These are phyloP conservation scores for Phaeosphaeriaceae sp. DNA, from an alignment of 2,329 filamentous ascomycete genomes.

Conservation along the genomic window DNA sequence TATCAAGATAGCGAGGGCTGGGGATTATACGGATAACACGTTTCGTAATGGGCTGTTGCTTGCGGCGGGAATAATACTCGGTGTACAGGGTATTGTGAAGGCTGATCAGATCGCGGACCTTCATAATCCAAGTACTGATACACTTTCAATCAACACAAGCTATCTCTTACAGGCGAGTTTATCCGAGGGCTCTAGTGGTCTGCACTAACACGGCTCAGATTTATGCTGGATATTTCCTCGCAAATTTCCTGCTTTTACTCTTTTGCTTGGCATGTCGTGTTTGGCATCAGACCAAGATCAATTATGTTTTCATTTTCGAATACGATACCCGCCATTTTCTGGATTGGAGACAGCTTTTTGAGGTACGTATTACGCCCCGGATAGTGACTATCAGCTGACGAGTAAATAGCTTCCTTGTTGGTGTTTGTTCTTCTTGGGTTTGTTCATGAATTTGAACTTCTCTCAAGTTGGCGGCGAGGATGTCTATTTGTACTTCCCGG, in stretches of 20 bases:
- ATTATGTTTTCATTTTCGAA: conserved; percentile 96
- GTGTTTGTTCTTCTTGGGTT: conserved; percentile 75
- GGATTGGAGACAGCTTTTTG: conserved; percentile 86
- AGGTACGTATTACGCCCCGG: conserved; percentile 54
- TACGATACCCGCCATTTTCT: conserved; percentile 85
- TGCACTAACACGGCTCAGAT: conserved; percentile 61
- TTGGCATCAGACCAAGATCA: conserved; percentile 86
- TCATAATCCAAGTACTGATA: conserved; percentile 22
- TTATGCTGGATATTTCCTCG: conserved; percentile 90
- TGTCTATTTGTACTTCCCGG: conserved; percentile 86
- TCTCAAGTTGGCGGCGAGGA: conserved; percentile 66
- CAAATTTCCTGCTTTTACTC: conserved; percentile 78
- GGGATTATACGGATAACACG: conserved; percentile 64
- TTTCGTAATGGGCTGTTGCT: conserved; percentile 63
- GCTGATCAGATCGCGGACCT: conserved; percentile 39
- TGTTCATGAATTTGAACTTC: conserved; percentile 92
- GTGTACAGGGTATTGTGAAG: conserved; percentile 52
- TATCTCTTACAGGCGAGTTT: conserved; percentile 67
- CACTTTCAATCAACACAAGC: conserved; percentile 43
- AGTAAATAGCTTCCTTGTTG: conserved; percentile 74
- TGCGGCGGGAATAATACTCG: conserved; percentile 52
- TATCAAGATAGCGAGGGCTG: conserved; percentile 66
- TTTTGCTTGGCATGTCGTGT: conserved; percentile 85
- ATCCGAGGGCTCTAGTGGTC: conserved; percentile 61
- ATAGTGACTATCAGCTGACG: conserved; percentile 10